Evolutionary conservation across 352 stramenopile species (phyloP).

Genomic region (Pythium periplocum): DNA sequence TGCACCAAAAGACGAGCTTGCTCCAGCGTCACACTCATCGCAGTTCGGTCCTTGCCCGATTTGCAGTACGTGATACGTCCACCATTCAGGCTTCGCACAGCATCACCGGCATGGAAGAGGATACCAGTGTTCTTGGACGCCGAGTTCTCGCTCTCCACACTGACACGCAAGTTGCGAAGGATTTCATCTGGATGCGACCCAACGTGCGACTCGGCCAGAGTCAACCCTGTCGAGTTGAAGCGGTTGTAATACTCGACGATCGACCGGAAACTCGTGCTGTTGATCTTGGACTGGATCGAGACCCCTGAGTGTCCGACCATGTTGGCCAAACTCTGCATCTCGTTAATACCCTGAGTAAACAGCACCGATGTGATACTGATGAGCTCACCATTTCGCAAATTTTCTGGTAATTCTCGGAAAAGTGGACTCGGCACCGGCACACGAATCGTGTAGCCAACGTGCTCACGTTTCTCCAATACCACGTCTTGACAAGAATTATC

Average conservation of each 20-base stretch:
- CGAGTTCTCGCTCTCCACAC: constrained; percentile 68
- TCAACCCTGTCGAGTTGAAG: constrained; percentile 35
- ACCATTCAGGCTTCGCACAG: constrained; percentile 88
- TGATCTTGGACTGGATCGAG: constrained; percentile 81
- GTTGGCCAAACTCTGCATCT: constrained; percentile 92
- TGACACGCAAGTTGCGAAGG: constrained; percentile 53
- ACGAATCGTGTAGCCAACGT: constrained; percentile 63
- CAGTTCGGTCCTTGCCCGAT: constrained; percentile 96
- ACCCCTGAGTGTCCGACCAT: constrained; percentile 76
- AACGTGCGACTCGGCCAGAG: constrained; percentile 40
- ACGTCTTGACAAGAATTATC: constrained; percentile 26
- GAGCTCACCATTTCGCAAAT: constrained; percentile 43
- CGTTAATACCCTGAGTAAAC: constrained; percentile 91
- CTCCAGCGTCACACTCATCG: constrained; percentile 96
- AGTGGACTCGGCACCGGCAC: constrained; percentile 32
- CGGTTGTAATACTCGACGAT: constrained; percentile 78
- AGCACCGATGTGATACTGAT: constrained; percentile 74
- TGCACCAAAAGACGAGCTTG: constrained; percentile 88
- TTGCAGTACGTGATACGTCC: constrained; percentile 96
- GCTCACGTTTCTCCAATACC: constrained; percentile 53
- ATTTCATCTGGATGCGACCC: constrained; percentile 66
- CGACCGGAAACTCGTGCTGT: constrained; percentile 63
- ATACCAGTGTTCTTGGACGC: constrained; percentile 86
- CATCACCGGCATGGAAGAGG: constrained; percentile 73
- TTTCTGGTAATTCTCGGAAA: constrained; percentile 48